Base-by-base conservation (phyloP, 108 stramenopile genomes). In the Cylindrotheca fusiformis region DNA sequence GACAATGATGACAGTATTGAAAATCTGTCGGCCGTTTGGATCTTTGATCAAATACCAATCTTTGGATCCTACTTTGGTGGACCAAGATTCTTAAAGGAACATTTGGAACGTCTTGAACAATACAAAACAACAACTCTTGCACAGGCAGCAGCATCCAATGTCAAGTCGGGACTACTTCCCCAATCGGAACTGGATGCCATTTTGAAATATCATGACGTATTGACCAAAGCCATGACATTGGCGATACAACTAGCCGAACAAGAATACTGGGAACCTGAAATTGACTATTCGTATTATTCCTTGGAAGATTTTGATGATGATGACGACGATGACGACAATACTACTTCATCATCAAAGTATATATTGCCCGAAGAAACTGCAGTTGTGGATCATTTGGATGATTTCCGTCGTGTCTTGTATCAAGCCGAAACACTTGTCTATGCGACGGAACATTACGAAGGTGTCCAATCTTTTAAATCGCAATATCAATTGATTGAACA, bases 161-260 rank as follows among this genome's bases (percentile, higher is more conserved):
- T n/a, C n/a, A n/a, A n/a, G n/a, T n/a, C n/a, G n/a, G 82, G 77
- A 41, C 82, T 78, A 73, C 69, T 76, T 21, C 56, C 56, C 19
- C 52, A 52, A 1, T 48, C 45, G n/a, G 75, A 76, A 63, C 71
- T 49, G 65, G 31, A 60, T 20, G 21, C 32, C 17, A 54, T 76
- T 55, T 69, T 68, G 65, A 47, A 71, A 25, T 76, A 52, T 53
- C 65, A 76, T 29, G 22, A 68, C 6, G 64, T 69, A 4, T 51
- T 48, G 22, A 28, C 60, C 26, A 61, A 25, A 14, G 69, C 75
- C 17, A 19, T 76, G 31, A 62, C 60, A 29, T 2, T 45, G 46
- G 19, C 62, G 53, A 18, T 46, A 18, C 36, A 54, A 65, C 2
- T 65, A 1, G 61, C 48, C 32, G 51, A 61, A 25, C 41, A 63